phyloP scores from a whole-genome alignment of 345 rosid species.

The Kandelia obovata region DNA sequence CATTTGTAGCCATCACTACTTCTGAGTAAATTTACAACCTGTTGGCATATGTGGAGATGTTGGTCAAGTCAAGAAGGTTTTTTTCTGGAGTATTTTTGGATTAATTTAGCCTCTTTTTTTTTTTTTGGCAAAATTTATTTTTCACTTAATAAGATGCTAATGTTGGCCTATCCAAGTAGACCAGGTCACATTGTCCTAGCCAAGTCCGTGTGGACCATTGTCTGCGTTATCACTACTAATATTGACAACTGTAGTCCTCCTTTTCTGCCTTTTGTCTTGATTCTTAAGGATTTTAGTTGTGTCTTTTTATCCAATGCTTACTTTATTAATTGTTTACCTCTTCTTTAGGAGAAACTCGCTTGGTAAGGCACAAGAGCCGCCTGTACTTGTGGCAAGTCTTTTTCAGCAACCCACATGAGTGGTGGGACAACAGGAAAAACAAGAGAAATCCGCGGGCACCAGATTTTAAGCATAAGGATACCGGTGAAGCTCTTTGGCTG shows the following conservation, averaged over 20 bases:
- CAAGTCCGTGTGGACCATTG: not conserved
- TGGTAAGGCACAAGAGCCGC: slow-evolving; percentile 5
- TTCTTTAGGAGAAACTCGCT: slow-evolving; percentile 26
- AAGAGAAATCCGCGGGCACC: slow-evolving; percentile 52
- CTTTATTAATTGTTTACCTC: not conserved
- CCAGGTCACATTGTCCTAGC: not conserved
- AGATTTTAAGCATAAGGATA: slow-evolving; percentile 70
- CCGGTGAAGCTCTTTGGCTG: slow-evolving; percentile 72
- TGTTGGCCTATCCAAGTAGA: not conserved
- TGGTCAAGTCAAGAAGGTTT: no score
- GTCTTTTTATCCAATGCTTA: not conserved
- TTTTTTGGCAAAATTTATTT: no score
- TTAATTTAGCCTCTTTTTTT: no score
- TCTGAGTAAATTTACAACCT: no score
- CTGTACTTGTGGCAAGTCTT: slow-evolving; percentile 73
- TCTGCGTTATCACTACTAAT: not conserved
- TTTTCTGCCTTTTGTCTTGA: not conserved
- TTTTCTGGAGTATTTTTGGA: no score
- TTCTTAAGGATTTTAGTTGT: not conserved
- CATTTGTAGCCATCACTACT: no score
- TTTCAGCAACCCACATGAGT: slow-evolving; percentile 60
- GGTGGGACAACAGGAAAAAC: slow-evolving; percentile 76
- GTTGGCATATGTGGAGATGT: no score
- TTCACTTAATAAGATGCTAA: not conserved
- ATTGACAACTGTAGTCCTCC: not conserved